These are phyloP conservation scores for Salix udensis DNA, from an alignment of 345 rosid genomes.

Conservation along the genomic window DNA sequence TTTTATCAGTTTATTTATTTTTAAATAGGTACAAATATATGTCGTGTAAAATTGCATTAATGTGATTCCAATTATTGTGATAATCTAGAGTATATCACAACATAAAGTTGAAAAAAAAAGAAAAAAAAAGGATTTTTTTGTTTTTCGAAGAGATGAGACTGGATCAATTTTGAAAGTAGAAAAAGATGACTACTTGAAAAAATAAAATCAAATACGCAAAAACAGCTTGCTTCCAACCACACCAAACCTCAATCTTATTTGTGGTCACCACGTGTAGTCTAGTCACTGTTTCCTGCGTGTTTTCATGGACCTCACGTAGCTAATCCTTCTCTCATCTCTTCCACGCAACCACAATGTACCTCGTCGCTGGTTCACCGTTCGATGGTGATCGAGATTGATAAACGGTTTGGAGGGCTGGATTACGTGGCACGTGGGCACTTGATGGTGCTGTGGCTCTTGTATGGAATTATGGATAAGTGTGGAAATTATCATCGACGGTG, in stretches of 20 bases:
- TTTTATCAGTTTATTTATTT: not conserved
- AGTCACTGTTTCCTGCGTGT: not conserved
- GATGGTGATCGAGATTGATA: not conserved
- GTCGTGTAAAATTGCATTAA: not conserved
- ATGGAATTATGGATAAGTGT: too few species aligned
- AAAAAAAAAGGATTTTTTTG: too few species aligned
- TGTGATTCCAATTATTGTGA: not conserved
- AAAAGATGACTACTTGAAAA: too few species aligned
- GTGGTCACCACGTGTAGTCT: not conserved
- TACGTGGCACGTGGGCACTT: not conserved
- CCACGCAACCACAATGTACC: too few species aligned
- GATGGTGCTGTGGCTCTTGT: too few species aligned
- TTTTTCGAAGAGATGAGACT: too few species aligned
- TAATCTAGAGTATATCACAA: too few species aligned
- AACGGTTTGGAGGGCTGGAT: not conserved
- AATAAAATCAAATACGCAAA: not conserved
- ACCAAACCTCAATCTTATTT: not conserved
- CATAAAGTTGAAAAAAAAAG: too few species aligned
- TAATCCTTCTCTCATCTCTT: not conserved
- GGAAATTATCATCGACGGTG: not conserved
- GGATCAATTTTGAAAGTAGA: too few species aligned
- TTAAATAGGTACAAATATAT: not conserved
- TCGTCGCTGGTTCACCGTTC: too few species aligned
- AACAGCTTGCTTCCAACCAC: not conserved
- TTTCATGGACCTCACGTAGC: not conserved